Evolutionary conservation across 768 basidiomycete species (phyloP).

Genomic region (Rubroboletus satanas): DNA sequence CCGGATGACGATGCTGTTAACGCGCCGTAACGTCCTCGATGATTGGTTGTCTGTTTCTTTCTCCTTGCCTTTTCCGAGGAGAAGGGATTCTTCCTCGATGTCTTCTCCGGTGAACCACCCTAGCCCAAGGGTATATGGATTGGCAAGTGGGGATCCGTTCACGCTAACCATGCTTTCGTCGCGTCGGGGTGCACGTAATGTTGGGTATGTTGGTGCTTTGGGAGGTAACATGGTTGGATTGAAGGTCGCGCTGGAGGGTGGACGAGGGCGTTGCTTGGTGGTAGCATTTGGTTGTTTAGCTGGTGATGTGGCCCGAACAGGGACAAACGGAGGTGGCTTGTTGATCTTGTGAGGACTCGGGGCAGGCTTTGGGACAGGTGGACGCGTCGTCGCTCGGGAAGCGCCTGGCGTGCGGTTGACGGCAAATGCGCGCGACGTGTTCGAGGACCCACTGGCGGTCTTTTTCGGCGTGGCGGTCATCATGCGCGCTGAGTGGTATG

Average conservation of each 20-base stretch:
- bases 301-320: constrained; percentile 49
- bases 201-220: constrained; percentile 38
- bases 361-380: constrained; percentile 28
- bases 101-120: constrained; percentile 49
- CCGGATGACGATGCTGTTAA: constrained; percentile 60
- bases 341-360: constrained; percentile 36
- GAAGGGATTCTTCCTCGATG: constrained; percentile 20
- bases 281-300: constrained; percentile 32
- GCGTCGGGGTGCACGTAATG: constrained; percentile 62
- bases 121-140: constrained; percentile 67
- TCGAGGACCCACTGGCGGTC: constrained; percentile 42
- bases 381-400: constrained; percentile 28
- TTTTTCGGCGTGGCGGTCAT: constrained; percentile 51
- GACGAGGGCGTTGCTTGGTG: constrained; percentile 28
- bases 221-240: constrained; percentile 59
- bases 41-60: constrained; percentile 13
- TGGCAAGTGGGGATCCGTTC: constrained; percentile 79
- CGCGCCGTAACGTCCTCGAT: constrained; percentile 33
- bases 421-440: constrained; percentile 41
- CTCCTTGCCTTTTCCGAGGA: constrained; percentile 23
- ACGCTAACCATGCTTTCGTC: constrained; percentile 78
- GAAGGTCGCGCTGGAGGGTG: constrained; percentile 65
- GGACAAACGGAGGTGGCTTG: constrained; percentile 26
- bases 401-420: constrained; percentile 41
- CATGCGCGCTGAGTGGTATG: constrained; percentile 37